Conservation (phyloP, 345 rosid genomes). For the Dipteronia sinensis region DNA sequence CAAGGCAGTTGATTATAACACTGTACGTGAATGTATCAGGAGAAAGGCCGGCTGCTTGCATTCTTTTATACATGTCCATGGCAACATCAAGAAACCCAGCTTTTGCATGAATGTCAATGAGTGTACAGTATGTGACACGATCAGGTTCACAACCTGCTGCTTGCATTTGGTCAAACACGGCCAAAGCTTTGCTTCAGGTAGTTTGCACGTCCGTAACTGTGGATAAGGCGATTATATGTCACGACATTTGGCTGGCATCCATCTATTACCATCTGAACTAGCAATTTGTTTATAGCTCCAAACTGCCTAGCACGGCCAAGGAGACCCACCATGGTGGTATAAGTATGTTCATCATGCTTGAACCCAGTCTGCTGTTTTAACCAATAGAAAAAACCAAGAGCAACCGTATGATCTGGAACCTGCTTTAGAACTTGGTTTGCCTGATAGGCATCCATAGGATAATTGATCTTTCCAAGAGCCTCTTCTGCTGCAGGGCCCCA, state of each 20-base stretch:
- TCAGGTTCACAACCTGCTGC: slow-evolving; percentile 78
- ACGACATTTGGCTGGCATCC: slow-evolving; percentile 89
- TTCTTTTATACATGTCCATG: slow-evolving; percentile 75
- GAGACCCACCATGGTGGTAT: slow-evolving; percentile 93
- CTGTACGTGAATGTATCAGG: slow-evolving; percentile 93
- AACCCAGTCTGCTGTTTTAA: slow-evolving; percentile 64
- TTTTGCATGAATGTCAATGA: slow-evolving; percentile 92
- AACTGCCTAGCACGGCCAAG: slow-evolving; percentile 90
- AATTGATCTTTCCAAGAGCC: slow-evolving; percentile 58
- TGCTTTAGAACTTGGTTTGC: slow-evolving; percentile 91
- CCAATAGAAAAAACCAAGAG: slow-evolving; percentile 88
- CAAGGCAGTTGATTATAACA: slow-evolving; percentile 95
- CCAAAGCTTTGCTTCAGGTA: slow-evolving; percentile 72
- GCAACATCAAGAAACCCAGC: slow-evolving; percentile 93
- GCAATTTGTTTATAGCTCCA: slow-evolving; percentile 62
- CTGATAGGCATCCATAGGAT: slow-evolving; percentile 69
- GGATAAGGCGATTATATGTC: slow-evolving; percentile 88
- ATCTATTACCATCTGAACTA: slow-evolving; percentile 77
- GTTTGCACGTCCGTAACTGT: slow-evolving; percentile 93
- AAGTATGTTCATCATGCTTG: slow-evolving; percentile 91
- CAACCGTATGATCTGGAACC: slow-evolving; percentile 73
- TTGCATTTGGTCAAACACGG: slow-evolving; percentile 80
- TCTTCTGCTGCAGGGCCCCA: slow-evolving; percentile 85
- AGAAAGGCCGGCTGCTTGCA: slow-evolving; percentile 83
- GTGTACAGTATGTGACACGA: slow-evolving; percentile 89